These are phyloP conservation scores for Colletotrichum truncatum DNA, from an alignment of 2,329 filamentous ascomycete species.

Conservation along the genomic window DNA sequence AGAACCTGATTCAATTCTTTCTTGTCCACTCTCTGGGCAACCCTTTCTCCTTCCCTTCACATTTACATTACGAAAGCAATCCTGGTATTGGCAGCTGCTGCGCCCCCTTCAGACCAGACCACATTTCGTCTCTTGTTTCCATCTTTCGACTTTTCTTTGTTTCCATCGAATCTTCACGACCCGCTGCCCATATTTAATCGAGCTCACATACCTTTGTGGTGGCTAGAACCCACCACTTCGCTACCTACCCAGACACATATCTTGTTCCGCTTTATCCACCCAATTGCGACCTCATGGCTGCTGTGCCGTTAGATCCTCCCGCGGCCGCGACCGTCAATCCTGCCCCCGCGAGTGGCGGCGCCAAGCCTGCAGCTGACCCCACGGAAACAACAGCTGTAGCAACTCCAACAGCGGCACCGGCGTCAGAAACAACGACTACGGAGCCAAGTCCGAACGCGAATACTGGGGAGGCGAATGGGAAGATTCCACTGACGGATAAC, in stretches of 20 bases:
- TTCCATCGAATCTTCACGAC: background rate
- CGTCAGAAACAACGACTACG: background rate
- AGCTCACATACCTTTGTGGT: background rate
- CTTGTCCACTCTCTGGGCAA: background rate
- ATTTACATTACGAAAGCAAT: conserved; percentile 4
- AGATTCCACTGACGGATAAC: background rate
- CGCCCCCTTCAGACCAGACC: conserved; percentile 16
- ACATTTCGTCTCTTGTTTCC: conserved; percentile 5
- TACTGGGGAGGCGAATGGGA: background rate
- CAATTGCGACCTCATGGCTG: conserved; percentile 26
- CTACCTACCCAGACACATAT: background rate
- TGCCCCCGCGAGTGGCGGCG: background rate
- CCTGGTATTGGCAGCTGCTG: conserved; percentile 26
- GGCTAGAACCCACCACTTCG: background rate
- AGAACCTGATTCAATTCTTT: conserved; percentile 5
- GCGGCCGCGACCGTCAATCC: conserved; percentile 2
- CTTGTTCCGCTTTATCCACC: conserved; percentile 6
- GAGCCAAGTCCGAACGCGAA: background rate
- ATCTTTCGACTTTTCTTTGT: background rate
- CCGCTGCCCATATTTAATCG: background rate
- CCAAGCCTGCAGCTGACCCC: conserved; percentile 12
- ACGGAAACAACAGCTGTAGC: background rate
- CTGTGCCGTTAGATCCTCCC: conserved; percentile 21
- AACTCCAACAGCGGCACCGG: background rate
- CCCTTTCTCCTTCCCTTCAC: background rate